Evolutionary conservation across 768 basidiomycete genomes (phyloP), one percentile per base, ranked within the genome.

Genomic region (Hortiboletus flavorubellus): DNA sequence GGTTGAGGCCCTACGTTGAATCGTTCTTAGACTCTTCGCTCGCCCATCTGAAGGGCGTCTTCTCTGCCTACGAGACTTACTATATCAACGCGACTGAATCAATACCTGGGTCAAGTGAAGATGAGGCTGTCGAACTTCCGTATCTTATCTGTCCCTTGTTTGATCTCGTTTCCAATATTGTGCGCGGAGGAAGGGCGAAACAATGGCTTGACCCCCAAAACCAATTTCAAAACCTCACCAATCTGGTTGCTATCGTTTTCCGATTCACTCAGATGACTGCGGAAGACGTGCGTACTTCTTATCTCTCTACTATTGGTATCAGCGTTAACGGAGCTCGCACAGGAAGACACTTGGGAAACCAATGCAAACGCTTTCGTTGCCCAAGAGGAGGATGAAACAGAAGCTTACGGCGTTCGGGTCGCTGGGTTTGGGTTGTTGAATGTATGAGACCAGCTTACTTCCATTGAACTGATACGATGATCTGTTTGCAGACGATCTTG

Each of bases 301-400:
- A 18, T 53, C 23, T 39, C 16, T 48, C 15, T 29, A 60, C 11
- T 46, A 35, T 16, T 54, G 2, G 5, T 8, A 15, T 41, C 18
- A 38, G 10, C 23, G 38, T 21, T 53, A 31, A 57, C n/a, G 29
- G 35, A 41, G 40, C 12, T 46, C 51, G 54, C 29, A 30, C 58
- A 98, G 93, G 93, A 94, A 66, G 92, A 94, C 31, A 87, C 84
- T 15, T 98, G 96, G 96, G 82, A 84, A 3, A 82, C 79, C 50
- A 89, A 97, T 62, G 85, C 91, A 4, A 98, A 98, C 61, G 84
- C 88, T 4, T 98, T 98, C 64, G 86, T 98, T 31, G 87, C 89
- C 26, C 93, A 98, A 66, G 95, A 98, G 65, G 93, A 97, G 51
- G 96, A 98, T 56, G 93, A 96, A 58, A 86, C 86, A 1, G 84